Evolutionary conservation across 164 flowering plant genomes (phyloP).

Genomic region (Aristolochia contorta): DNA sequence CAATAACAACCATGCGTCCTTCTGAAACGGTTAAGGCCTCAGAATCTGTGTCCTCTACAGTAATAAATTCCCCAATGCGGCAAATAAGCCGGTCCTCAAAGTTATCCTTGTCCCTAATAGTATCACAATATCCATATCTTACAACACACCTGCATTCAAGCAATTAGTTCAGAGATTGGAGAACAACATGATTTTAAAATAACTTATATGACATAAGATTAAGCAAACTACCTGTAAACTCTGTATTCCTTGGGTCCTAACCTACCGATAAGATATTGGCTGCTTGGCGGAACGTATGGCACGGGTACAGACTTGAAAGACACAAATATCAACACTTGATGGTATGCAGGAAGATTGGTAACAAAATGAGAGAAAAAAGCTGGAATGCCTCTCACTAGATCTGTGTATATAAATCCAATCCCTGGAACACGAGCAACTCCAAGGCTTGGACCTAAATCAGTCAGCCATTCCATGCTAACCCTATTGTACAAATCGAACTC

Average conservation of each 20-base stretch:
- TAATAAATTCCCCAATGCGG: slow-evolving; percentile 49
- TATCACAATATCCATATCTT: slow-evolving; percentile 54
- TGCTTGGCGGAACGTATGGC: slow-evolving; percentile 31
- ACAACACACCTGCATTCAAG: slow-evolving; percentile 41
- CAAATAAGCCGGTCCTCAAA: slow-evolving; percentile 54
- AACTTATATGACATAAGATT: too few relatives aligned
- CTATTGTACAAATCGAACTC: slow-evolving; percentile 52
- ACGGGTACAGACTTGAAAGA: slow-evolving; percentile 44
- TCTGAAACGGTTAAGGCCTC: slow-evolving; percentile 33
- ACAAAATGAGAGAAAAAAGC: slow-evolving; percentile 69
- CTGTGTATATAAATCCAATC: slow-evolving; percentile 64
- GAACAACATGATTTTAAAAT: too few relatives aligned
- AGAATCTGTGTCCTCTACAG: slow-evolving; percentile 38
- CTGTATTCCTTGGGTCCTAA: slow-evolving; percentile 41
- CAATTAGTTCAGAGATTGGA: too few relatives aligned
- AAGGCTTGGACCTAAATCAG: slow-evolving; percentile 38
- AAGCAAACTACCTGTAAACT: slow-evolving; percentile 16
- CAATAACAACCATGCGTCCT: slow-evolving; percentile 50
- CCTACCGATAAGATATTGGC: slow-evolving; percentile 47
- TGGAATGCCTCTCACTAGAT: slow-evolving; percentile 55
- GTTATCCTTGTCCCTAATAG: slow-evolving; percentile 29
- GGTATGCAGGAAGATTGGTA: slow-evolving; percentile 70
- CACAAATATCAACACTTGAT: slow-evolving; percentile 57
- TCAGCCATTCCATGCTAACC: slow-evolving; percentile 55
- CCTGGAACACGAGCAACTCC: slow-evolving; percentile 64